A percentile compares a stretch with the other conserved stretches of the same genome.
Conservation (phyloP, 768 basidiomycete species). For the Mycena indigotica region DNA sequence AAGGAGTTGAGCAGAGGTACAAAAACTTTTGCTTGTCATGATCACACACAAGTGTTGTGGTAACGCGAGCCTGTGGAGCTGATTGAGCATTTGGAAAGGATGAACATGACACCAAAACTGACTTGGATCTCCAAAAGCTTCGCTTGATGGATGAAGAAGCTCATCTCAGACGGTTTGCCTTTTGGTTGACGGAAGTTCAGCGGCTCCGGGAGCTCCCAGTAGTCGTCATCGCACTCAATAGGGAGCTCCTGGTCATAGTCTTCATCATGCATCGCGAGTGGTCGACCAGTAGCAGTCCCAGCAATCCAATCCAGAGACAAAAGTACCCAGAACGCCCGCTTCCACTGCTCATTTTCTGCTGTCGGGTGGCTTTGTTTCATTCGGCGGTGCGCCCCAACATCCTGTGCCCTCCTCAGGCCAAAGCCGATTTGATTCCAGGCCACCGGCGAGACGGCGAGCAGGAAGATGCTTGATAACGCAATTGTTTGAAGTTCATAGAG, state of each 20-base stretch:
- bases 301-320: slow-evolving; percentile 49
- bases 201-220: slow-evolving; percentile 67
- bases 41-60: slow-evolving; percentile 58
- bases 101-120: no score
- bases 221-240: slow-evolving; percentile 67
- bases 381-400: slow-evolving; percentile 70
- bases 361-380: slow-evolving; percentile 38
- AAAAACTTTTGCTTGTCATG: neutral
- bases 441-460: slow-evolving; percentile 51
- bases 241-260: slow-evolving; percentile 74
- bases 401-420: slow-evolving; percentile 70
- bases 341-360: slow-evolving; percentile 73
- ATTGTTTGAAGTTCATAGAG: slow-evolving; percentile 23
- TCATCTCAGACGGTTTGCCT: slow-evolving; percentile 53
- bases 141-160: slow-evolving; percentile 58
- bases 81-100: neutral
- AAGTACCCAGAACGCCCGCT: slow-evolving; percentile 67
- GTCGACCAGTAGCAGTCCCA: slow-evolving; percentile 64
- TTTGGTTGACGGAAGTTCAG: slow-evolving; percentile 67
- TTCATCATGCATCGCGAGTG: slow-evolving; percentile 72
- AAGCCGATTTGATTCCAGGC: slow-evolving; percentile 68
- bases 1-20: neutral
- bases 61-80: slow-evolving; percentile 43
- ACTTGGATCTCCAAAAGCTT: slow-evolving; percentile 60
- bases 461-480: slow-evolving; percentile 40